A percentile compares a stretch with the other conserved stretches of the same genome.
Evolutionary conservation across 148 eudicot species (phyloP).

Genomic region (Fallopia convolvulus): DNA sequence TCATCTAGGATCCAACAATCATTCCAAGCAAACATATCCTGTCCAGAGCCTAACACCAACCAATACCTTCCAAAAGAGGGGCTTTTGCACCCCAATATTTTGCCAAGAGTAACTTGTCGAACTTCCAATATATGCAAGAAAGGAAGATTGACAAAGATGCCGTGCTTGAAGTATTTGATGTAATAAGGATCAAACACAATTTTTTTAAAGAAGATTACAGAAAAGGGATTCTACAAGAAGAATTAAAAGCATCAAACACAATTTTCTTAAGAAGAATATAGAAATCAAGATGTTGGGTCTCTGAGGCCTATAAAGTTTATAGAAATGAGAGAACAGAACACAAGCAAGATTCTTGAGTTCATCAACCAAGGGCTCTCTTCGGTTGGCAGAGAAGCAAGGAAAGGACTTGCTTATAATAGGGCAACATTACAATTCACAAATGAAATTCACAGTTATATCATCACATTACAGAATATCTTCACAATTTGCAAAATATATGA

Average conservation of each 20-base stretch:
- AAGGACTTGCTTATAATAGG: too few species aligned
- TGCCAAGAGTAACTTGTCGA: conserved; percentile 5
- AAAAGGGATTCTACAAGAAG: neutral
- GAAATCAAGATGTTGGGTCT: neutral
- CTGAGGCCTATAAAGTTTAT: neutral
- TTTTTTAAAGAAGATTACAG: too few species aligned
- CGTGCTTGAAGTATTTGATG: too few species aligned
- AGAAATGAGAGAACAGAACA: neutral
- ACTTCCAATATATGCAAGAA: too few species aligned
- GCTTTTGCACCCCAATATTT: too few species aligned
- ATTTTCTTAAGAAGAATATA: neutral
- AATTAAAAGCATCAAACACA: neutral
- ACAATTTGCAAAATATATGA: neutral
- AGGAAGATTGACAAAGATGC: too few species aligned
- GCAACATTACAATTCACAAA: neutral
- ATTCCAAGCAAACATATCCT: too few species aligned
- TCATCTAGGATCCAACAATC: too few species aligned
- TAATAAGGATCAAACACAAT: too few species aligned
- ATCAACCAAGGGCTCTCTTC: neutral
- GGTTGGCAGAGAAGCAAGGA: neutral
- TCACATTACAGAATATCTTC: neutral
- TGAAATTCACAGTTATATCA: neutral
- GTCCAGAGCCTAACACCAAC: too few species aligned
- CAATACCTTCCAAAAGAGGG: too few species aligned
- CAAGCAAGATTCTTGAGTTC: neutral